phyloP scores from a whole-genome alignment of 148 eudicot genomes.

The Selenicereus undatus region DNA sequence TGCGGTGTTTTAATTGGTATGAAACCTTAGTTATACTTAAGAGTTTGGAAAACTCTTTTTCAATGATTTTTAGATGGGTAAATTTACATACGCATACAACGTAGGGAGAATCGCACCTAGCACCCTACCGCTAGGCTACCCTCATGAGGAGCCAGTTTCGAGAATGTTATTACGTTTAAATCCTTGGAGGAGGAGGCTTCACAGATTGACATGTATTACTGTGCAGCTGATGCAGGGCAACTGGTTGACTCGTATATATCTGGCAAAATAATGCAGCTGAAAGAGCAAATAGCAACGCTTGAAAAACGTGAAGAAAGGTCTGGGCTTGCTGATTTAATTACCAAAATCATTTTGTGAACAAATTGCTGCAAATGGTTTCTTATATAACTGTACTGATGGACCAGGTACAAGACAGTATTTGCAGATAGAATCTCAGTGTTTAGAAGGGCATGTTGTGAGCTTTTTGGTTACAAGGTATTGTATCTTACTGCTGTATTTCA shows the following conservation, averaged over 20 bases:
- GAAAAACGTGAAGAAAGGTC: conserved; percentile 99
- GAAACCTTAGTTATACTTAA: background rate
- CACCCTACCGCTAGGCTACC: too few relatives aligned
- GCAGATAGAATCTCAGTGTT: conserved; percentile 98
- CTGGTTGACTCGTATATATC: conserved; percentile 83
- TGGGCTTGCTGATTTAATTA: conserved; percentile 17
- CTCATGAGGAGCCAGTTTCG: too few relatives aligned
- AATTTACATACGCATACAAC: too few relatives aligned
- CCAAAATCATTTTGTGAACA: background rate
- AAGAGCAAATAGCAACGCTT: conserved; percentile 97
- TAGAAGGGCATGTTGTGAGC: conserved; percentile 98
- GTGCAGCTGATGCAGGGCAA: conserved; percentile 78
- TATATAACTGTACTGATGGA: conserved; percentile 18
- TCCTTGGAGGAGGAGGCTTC: background rate
- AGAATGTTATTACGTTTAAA: background rate
- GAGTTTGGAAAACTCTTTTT: too few relatives aligned
- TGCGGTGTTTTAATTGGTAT: background rate
- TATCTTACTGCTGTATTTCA: background rate
- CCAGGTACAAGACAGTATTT: conserved; percentile 95
- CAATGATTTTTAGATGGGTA: too few relatives aligned
- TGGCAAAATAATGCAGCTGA: conserved; percentile 81
- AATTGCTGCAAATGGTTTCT: background rate
- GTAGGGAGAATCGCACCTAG: too few relatives aligned
- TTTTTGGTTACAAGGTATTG: conserved; percentile 96
- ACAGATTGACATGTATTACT: conserved; percentile 4